A percentile compares a stretch with the other conserved stretches of the same genome.
These are phyloP conservation scores for Fomitiporia mediterranea DNA, from an alignment of 1,284 basidiomycete species.

Conservation along the genomic window DNA sequence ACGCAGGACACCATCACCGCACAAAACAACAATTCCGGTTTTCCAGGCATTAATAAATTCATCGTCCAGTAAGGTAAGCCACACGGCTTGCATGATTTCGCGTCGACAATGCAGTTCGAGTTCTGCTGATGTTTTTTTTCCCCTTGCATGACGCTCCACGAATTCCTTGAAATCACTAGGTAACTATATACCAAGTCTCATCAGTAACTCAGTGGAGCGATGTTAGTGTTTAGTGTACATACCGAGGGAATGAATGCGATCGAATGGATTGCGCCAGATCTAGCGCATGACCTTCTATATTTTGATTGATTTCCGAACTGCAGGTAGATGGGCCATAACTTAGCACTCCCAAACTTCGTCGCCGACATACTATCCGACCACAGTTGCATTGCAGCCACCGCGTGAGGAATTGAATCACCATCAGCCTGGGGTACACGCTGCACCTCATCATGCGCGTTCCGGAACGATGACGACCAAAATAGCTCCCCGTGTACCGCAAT, in stretches of 20 bases:
- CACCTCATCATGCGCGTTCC: slow-evolving; percentile 18
- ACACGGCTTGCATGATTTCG: slow-evolving; percentile 33
- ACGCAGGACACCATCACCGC: slow-evolving; percentile 27
- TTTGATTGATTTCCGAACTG: slow-evolving; percentile 33
- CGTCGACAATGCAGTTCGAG: slow-evolving; percentile 28
- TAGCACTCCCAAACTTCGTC: slow-evolving; percentile 30
- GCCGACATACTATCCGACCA: slow-evolving; percentile 34
- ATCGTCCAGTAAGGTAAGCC: slow-evolving; percentile 28
- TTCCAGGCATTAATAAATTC: slow-evolving; percentile 32
- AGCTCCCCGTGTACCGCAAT: slow-evolving; percentile 21
- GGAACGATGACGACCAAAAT: slow-evolving; percentile 20
- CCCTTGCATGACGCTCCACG: slow-evolving; percentile 23
- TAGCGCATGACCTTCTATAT: slow-evolving; percentile 22
- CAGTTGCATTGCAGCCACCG: slow-evolving; percentile 29
- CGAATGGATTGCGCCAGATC: slow-evolving; percentile 28
- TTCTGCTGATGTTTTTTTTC: slow-evolving; percentile 17
- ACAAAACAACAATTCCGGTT: slow-evolving; percentile 29
- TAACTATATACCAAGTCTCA: slow-evolving; percentile 1
- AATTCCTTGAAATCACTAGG: slow-evolving; percentile 23
- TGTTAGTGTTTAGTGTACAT: slow-evolving; percentile 12
- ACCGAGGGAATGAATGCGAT: slow-evolving; percentile 33
- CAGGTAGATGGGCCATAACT: slow-evolving; percentile 33
- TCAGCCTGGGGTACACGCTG: neutral
- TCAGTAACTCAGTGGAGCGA: neutral
- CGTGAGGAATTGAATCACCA: slow-evolving; percentile 1